Evolutionary conservation across 306 rosid genomes (phyloP), one percentile per base, ranked within the genome.

Genomic region (Cucumis hystrix): DNA sequence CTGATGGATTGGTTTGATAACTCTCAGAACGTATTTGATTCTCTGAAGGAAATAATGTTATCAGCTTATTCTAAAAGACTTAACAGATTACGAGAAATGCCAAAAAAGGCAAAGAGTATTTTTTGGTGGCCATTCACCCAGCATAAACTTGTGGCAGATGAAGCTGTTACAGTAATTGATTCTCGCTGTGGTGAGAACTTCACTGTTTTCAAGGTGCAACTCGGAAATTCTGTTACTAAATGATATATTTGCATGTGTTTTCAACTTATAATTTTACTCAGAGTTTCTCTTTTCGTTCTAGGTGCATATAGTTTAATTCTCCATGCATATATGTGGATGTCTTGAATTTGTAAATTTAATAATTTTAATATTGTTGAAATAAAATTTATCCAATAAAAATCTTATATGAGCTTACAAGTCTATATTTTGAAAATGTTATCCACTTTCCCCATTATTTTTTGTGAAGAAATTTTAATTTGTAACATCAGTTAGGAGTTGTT

Each of bases 101-200:
- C 98, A 74, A 89, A 72, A 84, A 89, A 86, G 80, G 98, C 98
- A 16, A 74, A 77, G 45, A 82, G 90, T 81, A 83, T 92, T 75
- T 81, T 94, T 78, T 94, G 98, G 98, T 94, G 98, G 98, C 98
- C 97, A 77, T 94, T 94, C 83, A 94, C 98, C 77, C 98, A 94
- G 83, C 98, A 94, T 85, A 80, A 88, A 80, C 89, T 94, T 75
- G 88, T 94, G 57, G 86, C 90, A 39, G 91, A 87, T 66, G 93
- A 83, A 82, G 91, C 83, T 79, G 84, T 92, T 81, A 90, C 95
- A 1, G 96, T 95, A 66, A 95, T 95, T 83, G 98, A 95, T 87
- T 95, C 98, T 39, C 98, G 98, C 67, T 89, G 86, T 71, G 98
- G 98, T 71, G 97, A 92, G 87, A 92, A 92, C 76, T 87, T 95